Conservation (phyloP, 306 rosid species). For the Castanea sativa region DNA sequence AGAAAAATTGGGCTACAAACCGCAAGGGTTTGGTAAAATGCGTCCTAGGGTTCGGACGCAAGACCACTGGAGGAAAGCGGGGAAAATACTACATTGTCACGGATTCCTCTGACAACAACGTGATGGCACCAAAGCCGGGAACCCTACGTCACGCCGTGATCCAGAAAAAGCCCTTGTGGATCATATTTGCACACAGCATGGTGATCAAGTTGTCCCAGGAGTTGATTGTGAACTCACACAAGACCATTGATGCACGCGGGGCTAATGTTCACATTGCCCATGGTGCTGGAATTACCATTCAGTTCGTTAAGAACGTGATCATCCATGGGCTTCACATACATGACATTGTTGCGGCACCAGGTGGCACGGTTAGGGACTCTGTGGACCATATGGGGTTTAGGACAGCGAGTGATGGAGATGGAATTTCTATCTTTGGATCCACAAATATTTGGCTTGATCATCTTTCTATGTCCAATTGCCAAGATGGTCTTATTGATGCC, state of each 20-base stretch:
- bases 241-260: conserved; percentile 92
- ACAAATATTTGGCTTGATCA: conserved; percentile 83
- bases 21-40: conserved; percentile 57
- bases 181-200: conserved; percentile 61
- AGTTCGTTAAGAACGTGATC: conserved; percentile 53
- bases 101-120: conserved; percentile 48
- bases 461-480: conserved; percentile 53
- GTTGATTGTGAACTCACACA: conserved; percentile 54
- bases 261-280: conserved; percentile 47
- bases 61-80: conserved; percentile 51
- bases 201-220: conserved; percentile 48
- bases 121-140: conserved; percentile 51
- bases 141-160: conserved; percentile 54
- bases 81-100: conserved; percentile 54
- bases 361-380: conserved; percentile 70
- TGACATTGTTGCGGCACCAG: conserved; percentile 8
- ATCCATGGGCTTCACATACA: conserved; percentile 58
- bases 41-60: conserved; percentile 66
- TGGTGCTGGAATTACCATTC: conserved; percentile 66
- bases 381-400: conserved; percentile 48
- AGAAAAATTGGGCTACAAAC: conserved; percentile 45
- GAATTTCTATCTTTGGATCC: conserved; percentile 60
- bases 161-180: conserved; percentile 72
- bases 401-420: conserved; percentile 70
- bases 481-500: conserved; percentile 71